A percentile compares a stretch with the other conserved stretches of the same genome.
Evolutionary conservation across 106 monocot species (phyloP).

Genomic region (Gastrodia elata): DNA sequence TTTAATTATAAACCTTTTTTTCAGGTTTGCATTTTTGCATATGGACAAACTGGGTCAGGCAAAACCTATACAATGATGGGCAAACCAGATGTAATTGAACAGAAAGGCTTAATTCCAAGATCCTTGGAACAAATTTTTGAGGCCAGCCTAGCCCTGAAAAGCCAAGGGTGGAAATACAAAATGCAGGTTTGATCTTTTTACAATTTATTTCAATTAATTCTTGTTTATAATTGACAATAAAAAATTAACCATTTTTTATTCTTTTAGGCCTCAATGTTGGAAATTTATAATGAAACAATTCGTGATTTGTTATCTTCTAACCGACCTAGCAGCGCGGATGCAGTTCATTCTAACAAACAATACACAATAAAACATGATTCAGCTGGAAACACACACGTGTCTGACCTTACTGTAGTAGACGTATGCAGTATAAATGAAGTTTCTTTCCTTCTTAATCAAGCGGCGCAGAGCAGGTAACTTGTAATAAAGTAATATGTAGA

Average conservation of each 20-base stretch:
- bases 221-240: not conserved
- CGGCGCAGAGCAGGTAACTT: slow-evolving; percentile 74
- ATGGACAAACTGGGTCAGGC: slow-evolving; percentile 96
- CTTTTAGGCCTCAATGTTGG: slow-evolving; percentile 79
- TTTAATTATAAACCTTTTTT: not conserved
- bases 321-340: slow-evolving; percentile 21
- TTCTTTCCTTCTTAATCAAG: slow-evolving; percentile 53
- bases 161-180: slow-evolving; percentile 81
- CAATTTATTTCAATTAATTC: not conserved
- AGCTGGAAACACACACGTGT: slow-evolving; percentile 62
- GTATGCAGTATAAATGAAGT: slow-evolving; percentile 75
- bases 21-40: slow-evolving; percentile 98
- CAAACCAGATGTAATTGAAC: slow-evolving; percentile 29
- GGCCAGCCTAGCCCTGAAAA: slow-evolving; percentile 44
- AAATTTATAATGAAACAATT: slow-evolving; percentile 92
- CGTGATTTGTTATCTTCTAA: slow-evolving; percentile 53
- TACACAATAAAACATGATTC: slow-evolving; percentile 77
- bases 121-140: slow-evolving; percentile 86
- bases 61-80: slow-evolving; percentile 99
- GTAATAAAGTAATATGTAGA: not conserved
- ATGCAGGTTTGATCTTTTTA: slow-evolving; percentile 56
- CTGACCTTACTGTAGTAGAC: slow-evolving; percentile 77
- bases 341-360: slow-evolving; percentile 34
- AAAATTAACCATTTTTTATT: not conserved
- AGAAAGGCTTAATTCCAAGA: slow-evolving; percentile 83